phyloP scores from a whole-genome alignment of 148 eudicot species.

The Nepenthes gracilis region DNA sequence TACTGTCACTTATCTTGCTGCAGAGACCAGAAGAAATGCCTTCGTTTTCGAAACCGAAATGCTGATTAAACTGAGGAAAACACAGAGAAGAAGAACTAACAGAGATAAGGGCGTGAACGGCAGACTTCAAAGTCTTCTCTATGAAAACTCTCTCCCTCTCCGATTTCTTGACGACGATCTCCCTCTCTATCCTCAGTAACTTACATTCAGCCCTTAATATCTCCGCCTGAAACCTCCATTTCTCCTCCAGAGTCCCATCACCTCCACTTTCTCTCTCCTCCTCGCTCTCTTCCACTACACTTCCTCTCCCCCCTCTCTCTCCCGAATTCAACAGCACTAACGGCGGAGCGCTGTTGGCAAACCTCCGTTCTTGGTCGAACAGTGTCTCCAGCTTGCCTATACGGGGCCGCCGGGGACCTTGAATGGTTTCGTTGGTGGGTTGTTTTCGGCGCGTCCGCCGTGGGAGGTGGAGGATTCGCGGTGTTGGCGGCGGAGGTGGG shows the following conservation, averaged over 20 bases:
- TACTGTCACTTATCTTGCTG: no score
- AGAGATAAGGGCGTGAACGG: conserved; percentile 45
- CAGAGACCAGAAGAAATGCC: no score
- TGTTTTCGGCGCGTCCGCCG: conserved; percentile 43
- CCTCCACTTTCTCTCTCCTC: not conserved
- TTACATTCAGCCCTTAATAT: conserved; percentile 79
- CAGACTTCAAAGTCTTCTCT: conserved; percentile 47
- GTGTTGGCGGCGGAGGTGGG: conserved; percentile 57
- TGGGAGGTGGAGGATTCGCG: conserved; percentile 69
- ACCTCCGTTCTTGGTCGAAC: conserved; percentile 39
- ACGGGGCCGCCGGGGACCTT: not conserved
- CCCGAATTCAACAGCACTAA: conserved; percentile 27
- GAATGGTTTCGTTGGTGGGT: conserved; percentile 8
- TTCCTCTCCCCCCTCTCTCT: conserved; percentile 22
- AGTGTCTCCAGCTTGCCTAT: conserved; percentile 31
- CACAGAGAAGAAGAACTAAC: conserved; percentile 26
- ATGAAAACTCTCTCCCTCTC: conserved; percentile 39
- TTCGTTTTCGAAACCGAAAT: no score
- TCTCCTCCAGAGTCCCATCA: conserved; percentile 29
- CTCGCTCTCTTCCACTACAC: conserved; percentile 14
- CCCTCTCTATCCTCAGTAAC: conserved; percentile 62
- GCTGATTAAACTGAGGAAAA: no score
- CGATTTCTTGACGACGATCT: conserved; percentile 45
- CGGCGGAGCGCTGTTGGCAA: conserved; percentile 24
- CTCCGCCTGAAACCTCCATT: conserved; percentile 77